Evolutionary conservation across 345 rosid genomes (phyloP).

Genomic region (Murraya paniculata): DNA sequence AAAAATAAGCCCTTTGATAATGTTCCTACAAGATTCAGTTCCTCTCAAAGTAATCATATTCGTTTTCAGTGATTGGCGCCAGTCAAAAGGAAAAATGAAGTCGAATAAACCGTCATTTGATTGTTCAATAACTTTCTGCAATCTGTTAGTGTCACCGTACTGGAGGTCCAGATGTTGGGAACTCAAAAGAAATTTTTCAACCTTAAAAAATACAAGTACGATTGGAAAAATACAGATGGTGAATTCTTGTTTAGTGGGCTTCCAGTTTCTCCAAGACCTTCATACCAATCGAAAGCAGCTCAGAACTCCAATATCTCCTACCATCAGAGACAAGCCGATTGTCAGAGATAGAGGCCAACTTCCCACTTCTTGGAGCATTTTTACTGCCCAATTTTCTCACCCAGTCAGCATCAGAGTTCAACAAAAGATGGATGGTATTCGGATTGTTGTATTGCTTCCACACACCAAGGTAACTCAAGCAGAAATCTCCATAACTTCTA

Average conservation of each 20-base stretch:
- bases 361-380: slow-evolving; percentile 13
- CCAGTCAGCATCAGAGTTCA: slow-evolving; percentile 37
- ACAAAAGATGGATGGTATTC: slow-evolving; percentile 20
- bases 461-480: slow-evolving; percentile 6
- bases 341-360: slow-evolving; percentile 15
- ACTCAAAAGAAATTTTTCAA: slow-evolving; percentile 29
- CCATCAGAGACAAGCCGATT: slow-evolving; percentile 32
- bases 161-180: slow-evolving; percentile 6
- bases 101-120: slow-evolving; percentile 20
- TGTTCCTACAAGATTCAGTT: slow-evolving; percentile 17
- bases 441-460: slow-evolving; percentile 16
- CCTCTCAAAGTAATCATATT: slow-evolving; percentile 33
- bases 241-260: slow-evolving; percentile 9
- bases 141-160: neutral
- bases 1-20: slow-evolving; percentile 21
- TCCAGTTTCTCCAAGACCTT: slow-evolving; percentile 32
- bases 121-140: slow-evolving; percentile 10
- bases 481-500: neutral
- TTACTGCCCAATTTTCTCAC: slow-evolving; percentile 10
- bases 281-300: slow-evolving; percentile 37
- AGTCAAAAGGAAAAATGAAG: slow-evolving; percentile 34
- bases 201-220: slow-evolving; percentile 27
- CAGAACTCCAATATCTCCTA: slow-evolving; percentile 31
- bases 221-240: slow-evolving; percentile 19
- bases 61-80: slow-evolving; percentile 24